Conservation (phyloP, 2,329 filamentous ascomycete genomes). For the Diaporthe ampelina region DNA sequence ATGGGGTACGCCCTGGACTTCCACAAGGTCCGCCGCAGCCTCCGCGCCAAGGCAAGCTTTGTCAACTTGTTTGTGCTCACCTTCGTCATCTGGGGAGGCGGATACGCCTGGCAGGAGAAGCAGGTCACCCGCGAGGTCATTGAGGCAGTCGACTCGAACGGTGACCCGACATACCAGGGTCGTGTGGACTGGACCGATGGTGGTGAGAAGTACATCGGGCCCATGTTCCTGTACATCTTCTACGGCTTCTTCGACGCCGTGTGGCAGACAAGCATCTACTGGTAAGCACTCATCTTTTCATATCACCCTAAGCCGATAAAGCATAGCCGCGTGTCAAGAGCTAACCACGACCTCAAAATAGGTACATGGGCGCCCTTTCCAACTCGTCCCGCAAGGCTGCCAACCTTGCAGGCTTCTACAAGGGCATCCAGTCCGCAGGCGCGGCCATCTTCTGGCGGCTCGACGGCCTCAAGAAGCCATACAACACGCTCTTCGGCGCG, state of each 20-base stretch:
- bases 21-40: slow-evolving; percentile 69
- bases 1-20: slow-evolving; percentile 81
- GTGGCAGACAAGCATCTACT: slow-evolving; percentile 94
- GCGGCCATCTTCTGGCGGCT: slow-evolving; percentile 82
- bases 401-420: slow-evolving; percentile 78
- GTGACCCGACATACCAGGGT: slow-evolving; percentile 44
- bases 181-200: slow-evolving; percentile 74
- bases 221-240: slow-evolving; percentile 91
- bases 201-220: slow-evolving; percentile 74
- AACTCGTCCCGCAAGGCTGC: slow-evolving; percentile 94
- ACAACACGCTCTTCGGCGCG: slow-evolving; percentile 78
- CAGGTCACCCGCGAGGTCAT: slow-evolving; percentile 66
- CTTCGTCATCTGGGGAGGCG: slow-evolving; percentile 85
- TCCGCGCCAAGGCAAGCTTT: slow-evolving; percentile 77
- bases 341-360: slow-evolving; percentile 59
- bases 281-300: slow-evolving; percentile 71
- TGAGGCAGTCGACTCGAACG: slow-evolving; percentile 41
- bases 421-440: slow-evolving; percentile 84
- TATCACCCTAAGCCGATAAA: neutral
- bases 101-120: slow-evolving; percentile 80
- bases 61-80: slow-evolving; percentile 76
- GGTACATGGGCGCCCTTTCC: slow-evolving; percentile 92
- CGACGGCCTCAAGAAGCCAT: slow-evolving; percentile 73
- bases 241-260: slow-evolving; percentile 91
- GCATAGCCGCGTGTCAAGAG: neutral